phyloP scores from a whole-genome alignment of 129 eudicot genomes.

The carrot (Daucus carota) region DH1_v3.0 NC_030386.2:33474001-33474500 shows the following conservation, averaged over 20 bases:
- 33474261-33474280: neutral
- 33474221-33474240: neutral
- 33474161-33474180: neutral
- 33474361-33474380: neutral
- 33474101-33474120: too few relatives aligned
- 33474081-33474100: too few relatives aligned
- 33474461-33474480: neutral
- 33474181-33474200: neutral
- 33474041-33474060: too few relatives aligned
- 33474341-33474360: neutral
- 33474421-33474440: neutral
- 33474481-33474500: neutral
- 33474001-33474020: too few relatives aligned
- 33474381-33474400: neutral
- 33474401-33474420: neutral
- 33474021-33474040: too few relatives aligned
- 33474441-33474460: neutral
- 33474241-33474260: neutral
- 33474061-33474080: too few relatives aligned
- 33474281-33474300: neutral
- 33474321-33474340: neutral
- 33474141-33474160: neutral
- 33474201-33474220: neutral
- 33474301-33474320: neutral
- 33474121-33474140: neutral